Percentiles rank a stretch among this genome's conserved stretches.
phyloP scores from a whole-genome alignment of 73 alveolate species.

The Uronychia setigera region DNA sequence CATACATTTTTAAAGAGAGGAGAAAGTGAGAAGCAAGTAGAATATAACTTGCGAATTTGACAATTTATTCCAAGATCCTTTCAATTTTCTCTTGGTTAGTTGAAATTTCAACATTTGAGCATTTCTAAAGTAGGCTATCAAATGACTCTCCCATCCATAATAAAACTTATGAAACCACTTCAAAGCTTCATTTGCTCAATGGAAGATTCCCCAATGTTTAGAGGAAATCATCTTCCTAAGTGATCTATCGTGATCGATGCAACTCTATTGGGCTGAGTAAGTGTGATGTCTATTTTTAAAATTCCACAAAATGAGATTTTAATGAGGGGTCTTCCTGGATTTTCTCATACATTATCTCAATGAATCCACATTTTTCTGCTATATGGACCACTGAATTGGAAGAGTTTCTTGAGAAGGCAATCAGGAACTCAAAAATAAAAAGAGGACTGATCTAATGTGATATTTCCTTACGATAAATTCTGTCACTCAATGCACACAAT shows the following conservation, averaged over 20 bases:
- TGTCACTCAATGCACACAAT: constrained; percentile 17
- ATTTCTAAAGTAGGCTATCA: too few species aligned
- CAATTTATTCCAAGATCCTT: too few species aligned
- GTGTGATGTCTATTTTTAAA: background rate
- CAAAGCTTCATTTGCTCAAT: constrained; percentile 8
- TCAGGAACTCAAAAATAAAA: constrained; percentile 3
- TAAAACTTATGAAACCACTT: too few species aligned
- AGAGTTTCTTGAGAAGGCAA: constrained; percentile 8
- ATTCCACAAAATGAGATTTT: background rate
- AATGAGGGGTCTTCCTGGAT: background rate
- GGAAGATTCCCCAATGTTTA: constrained; percentile 18
- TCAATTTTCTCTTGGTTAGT: too few species aligned
- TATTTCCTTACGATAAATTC: constrained; percentile 14
- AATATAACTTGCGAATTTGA: too few species aligned
- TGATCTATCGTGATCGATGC: background rate
- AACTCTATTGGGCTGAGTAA: background rate
- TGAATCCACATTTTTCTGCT: constrained; percentile 39
- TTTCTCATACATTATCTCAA: background rate
- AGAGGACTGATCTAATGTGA: background rate
- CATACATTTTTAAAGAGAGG: too few species aligned
- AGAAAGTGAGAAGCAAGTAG: too few species aligned
- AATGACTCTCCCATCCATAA: too few species aligned
- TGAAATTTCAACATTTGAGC: too few species aligned
- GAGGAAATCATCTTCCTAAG: constrained; percentile 3
- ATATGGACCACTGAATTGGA: constrained; percentile 16